Evolutionary conservation across 2,329 filamentous ascomycete species (phyloP), one percentile per base, ranked within the genome.

Genomic region (Fusarium ambrosium): DNA sequence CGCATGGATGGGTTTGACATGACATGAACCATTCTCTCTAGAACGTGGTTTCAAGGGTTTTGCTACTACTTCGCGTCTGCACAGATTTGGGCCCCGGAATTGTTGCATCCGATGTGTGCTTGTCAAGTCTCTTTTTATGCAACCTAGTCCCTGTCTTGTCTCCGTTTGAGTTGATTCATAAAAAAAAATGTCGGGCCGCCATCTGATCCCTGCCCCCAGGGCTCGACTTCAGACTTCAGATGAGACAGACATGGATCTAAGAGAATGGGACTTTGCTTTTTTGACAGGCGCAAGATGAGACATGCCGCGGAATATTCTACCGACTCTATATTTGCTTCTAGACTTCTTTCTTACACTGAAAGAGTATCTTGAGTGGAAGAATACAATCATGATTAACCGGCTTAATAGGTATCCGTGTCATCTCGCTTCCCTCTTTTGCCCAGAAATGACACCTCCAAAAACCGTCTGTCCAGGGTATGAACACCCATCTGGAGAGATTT

Each of bases 331-430:
- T 22, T 22, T 22, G 9, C 20, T 29, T 58, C 20, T 58, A 27
- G 55, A 39, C 51, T 29, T 55, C 51, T 55, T 20, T 32, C 18
- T 32, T 11, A 32, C 18, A 53, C 27, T 53, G 18, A n/a, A 6
- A 20, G 27, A 32, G 6, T 2, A 55, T 32, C 18, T 32, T 20
- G 18, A n/a, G 48, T 11, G 34, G n/a, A 16, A 22, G 67, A 61
- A 56, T 32, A n/a, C 41, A 24, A 8, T 18, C 22, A 41, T 64
- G n/a, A 43, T 73, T 32, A 62, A 37, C 41, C 34, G 75, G 70
- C 24, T 62, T 61, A 76, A 76, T 63, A 36, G 34, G 13, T 14
- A 63, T 22, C 64, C 70, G 69, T 75, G 68, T 70, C 70, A 72
- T 78, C 65, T 67, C 72, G 64, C 66, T 69, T 74, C 67, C 65